Conservation (phyloP, 2,329 filamentous ascomycete species). For the Sclerotinia nivalis region DNA sequence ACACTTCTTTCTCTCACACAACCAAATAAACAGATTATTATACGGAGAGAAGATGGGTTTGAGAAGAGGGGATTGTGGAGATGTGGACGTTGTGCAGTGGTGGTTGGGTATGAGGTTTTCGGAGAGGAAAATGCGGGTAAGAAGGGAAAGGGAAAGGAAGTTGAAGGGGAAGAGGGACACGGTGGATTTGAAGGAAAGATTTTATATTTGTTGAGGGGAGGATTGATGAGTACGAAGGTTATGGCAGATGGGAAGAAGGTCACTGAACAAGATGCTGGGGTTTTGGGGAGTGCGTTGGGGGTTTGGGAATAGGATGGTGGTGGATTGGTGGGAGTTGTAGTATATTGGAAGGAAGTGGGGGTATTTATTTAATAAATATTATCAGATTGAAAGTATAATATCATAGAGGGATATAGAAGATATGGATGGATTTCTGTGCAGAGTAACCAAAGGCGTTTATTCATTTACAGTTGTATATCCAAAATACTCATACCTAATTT, state of each 20-base stretch:
- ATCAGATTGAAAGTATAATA: neutral
- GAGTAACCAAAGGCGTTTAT: neutral
- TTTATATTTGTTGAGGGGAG: neutral
- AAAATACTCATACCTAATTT: neutral
- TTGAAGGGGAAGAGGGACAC: neutral
- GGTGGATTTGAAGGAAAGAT: neutral
- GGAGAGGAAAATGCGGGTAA: neutral
- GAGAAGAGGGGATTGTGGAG: neutral
- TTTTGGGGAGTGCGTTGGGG: constrained; percentile 27
- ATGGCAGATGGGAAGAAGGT: constrained; percentile 63
- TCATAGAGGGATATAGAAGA: neutral
- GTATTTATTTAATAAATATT: neutral
- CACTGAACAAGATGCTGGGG: constrained; percentile 60
- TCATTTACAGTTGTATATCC: neutral
- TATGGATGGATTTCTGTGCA: neutral
- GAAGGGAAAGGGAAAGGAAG: neutral
- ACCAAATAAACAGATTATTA: neutral
- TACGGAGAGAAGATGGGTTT: constrained; percentile 6
- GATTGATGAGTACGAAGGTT: constrained; percentile 23
- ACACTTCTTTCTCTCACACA: neutral
- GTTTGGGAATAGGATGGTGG: constrained; percentile 16
- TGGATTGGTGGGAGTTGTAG: neutral
- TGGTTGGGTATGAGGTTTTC: constrained; percentile 11
- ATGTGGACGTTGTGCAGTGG: neutral
- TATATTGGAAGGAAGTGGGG: neutral